Conservation (phyloP, 106 monocot genomes). For the Dendrobium huoshanense region DNA sequence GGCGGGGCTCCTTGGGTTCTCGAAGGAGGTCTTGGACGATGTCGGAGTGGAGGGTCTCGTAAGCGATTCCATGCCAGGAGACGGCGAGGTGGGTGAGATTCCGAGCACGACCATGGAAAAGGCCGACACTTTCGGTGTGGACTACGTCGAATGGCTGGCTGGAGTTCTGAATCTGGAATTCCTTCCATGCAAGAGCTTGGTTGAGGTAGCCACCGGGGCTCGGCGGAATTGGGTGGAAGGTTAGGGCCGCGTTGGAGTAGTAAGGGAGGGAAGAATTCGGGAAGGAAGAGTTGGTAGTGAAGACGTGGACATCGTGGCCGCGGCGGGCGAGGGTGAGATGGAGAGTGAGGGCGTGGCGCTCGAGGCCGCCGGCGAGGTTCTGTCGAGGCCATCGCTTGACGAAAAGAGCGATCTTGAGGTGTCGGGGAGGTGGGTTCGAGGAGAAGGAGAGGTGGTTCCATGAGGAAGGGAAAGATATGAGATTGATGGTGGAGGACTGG, state of each 20-base stretch:
- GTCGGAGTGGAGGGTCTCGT: constrained; percentile 81
- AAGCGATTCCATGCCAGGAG: constrained; percentile 92
- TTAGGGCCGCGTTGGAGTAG: constrained; percentile 8
- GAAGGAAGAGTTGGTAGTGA: constrained; percentile 46
- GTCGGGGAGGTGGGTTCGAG: constrained; percentile 28
- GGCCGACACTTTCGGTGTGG: constrained; percentile 71
- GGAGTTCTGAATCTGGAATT: constrained; percentile 45
- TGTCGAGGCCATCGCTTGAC: constrained; percentile 69
- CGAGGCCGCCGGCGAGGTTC: constrained; percentile 70
- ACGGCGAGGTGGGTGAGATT: constrained; percentile 54
- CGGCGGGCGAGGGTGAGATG: constrained; percentile 64
- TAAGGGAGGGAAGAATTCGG: constrained; percentile 4
- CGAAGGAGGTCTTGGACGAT: constrained; percentile 70
- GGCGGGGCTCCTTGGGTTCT: constrained; percentile 24
- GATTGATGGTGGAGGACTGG: constrained; percentile 26
- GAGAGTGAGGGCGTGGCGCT: constrained; percentile 77
- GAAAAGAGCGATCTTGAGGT: constrained; percentile 77
- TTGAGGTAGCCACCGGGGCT: constrained; percentile 56
- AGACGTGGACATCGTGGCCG: constrained; percentile 72
- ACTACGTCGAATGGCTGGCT: constrained; percentile 52
- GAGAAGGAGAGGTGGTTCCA: constrained; percentile 73
- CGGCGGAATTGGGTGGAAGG: constrained; percentile 52
- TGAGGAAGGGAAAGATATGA: constrained; percentile 49
- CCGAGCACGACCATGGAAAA: constrained; percentile 56
- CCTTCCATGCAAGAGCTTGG: constrained; percentile 61